Base-by-base conservation (phyloP, 306 rosid genomes). In the Rubus parviflorus region DNA sequence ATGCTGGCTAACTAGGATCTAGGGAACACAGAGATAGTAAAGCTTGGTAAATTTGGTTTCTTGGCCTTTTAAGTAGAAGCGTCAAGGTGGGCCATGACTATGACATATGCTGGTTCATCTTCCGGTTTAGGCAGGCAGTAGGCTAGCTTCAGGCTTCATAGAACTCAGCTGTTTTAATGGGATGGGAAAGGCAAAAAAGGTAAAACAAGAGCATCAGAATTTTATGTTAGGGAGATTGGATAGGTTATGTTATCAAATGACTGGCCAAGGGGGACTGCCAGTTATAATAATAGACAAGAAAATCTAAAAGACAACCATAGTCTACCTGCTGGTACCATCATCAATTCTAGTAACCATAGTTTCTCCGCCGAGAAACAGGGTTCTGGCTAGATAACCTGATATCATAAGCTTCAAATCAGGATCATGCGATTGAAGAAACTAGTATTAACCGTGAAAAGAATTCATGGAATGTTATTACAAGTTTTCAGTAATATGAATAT, bases 111-210 rank as follows among this genome's bases (percentile, higher is more conserved):
- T 88, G 98, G 97, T 90, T 95, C 97, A 88, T 91, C 99, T 88
- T 89, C 99, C 68, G 86, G 94, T 96, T 91, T 75, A 88, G 99
- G 89, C 97, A 87, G 93, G 62, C 88, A 81, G 83, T 85, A 74
- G 92, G 96, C 91, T 83, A 93, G 97, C 96, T 88, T 91, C 96
- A 66, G 98, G 99, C 99, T 91, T 96, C 98, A 89, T 81, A 88
- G 87, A 86, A 81, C 91, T 90, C 98, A 87, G 97, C 98, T 96
- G 98, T 96, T 91, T 92, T 86, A 86, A 84, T 84, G 90, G 99
- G 96, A 88, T 80, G 96, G 97, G 96, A 85, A 85, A 92, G 93
- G 93, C 90, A 89, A 89, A 87, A 93, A 77, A 86, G 96, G 97
- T 88, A 92, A 92, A 91, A 92, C 81, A 95, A 83, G 85, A 82